Evolutionary conservation across 202 grass and related monocot genomes (phyloP).

Genomic region (Zoysia matrella): DNA sequence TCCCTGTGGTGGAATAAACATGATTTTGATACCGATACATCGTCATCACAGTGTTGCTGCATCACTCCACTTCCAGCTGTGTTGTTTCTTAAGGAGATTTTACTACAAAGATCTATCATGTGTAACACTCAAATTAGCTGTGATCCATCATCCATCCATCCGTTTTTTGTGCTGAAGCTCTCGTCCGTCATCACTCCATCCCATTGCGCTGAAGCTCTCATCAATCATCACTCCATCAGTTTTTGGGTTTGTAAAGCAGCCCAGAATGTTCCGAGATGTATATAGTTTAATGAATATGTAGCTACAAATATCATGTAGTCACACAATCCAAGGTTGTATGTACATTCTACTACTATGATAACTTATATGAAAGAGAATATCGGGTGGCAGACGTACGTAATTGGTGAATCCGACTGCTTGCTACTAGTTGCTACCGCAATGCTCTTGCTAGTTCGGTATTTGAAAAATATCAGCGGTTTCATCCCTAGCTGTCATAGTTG

Average conservation of each 20-base stretch:
- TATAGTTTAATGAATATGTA: slow-evolving; percentile 31
- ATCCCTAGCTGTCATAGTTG: not conserved
- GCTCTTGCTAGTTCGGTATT: not conserved
- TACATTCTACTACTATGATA: slow-evolving; percentile 26
- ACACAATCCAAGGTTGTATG: slow-evolving; percentile 28
- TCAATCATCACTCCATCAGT: not conserved
- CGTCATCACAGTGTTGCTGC: not conserved
- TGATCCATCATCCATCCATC: not conserved
- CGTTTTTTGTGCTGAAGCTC: slow-evolving; percentile 21
- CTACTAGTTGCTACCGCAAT: not conserved
- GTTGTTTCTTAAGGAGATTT: slow-evolving; percentile 18
- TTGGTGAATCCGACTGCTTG: no score
- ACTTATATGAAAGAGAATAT: slow-evolving; percentile 30
- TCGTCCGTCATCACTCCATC: not conserved
- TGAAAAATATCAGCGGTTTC: not conserved
- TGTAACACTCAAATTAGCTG: not conserved
- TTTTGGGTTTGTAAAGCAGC: slow-evolving; percentile 23
- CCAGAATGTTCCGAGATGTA: slow-evolving; percentile 31
- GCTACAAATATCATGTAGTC: slow-evolving; percentile 8
- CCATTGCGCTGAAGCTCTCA: slow-evolving; percentile 20
- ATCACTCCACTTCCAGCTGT: not conserved
- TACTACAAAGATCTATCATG: not conserved
- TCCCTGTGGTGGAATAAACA: not conserved
- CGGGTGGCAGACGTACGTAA: not conserved
- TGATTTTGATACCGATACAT: slow-evolving; percentile 27